phyloP scores from a whole-genome alignment of 1,284 basidiomycete species.

The Boletus albobrunnescens region DNA sequence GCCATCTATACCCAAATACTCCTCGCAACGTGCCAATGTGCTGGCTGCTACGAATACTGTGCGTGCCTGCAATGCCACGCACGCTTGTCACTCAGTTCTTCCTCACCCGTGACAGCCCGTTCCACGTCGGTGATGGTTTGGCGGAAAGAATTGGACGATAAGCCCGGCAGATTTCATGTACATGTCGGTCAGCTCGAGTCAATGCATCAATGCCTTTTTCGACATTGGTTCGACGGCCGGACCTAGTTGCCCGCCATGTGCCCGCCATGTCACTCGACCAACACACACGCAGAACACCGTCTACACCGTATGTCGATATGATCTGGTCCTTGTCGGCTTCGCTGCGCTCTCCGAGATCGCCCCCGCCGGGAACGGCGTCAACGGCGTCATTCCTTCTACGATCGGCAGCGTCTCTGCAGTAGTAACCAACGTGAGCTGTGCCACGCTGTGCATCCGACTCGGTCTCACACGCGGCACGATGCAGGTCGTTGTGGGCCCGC shows the following conservation, averaged over 20 bases:
- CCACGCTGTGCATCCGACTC: not conserved
- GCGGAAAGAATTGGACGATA: constrained; percentile 44
- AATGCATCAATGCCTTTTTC: constrained; percentile 51
- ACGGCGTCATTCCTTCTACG: constrained; percentile 32
- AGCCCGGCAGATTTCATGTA: constrained; percentile 44
- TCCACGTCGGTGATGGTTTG: constrained; percentile 33
- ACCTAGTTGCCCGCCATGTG: constrained; percentile 18
- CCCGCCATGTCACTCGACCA: too few species aligned
- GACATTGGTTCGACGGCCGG: constrained; percentile 32
- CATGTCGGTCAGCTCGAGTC: constrained; percentile 32
- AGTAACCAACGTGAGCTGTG: constrained; percentile 14
- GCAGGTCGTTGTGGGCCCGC: not conserved
- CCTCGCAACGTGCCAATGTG: constrained; percentile 16
- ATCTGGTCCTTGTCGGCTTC: constrained; percentile 49
- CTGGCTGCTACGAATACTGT: constrained; percentile 35
- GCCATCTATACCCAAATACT: constrained; percentile 40
- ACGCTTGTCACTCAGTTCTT: too few species aligned
- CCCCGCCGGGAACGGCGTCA: constrained; percentile 30
- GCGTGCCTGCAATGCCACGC: not conserved
- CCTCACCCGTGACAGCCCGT: constrained; percentile 19
- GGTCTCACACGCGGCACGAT: not conserved
- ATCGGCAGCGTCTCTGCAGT: constrained; percentile 28
- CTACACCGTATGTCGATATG: constrained; percentile 44
- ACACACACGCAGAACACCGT: constrained; percentile 46
- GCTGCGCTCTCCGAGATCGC: constrained; percentile 38